Conservation (phyloP, 208 protist species). For the Lotmaria passim region DNA sequence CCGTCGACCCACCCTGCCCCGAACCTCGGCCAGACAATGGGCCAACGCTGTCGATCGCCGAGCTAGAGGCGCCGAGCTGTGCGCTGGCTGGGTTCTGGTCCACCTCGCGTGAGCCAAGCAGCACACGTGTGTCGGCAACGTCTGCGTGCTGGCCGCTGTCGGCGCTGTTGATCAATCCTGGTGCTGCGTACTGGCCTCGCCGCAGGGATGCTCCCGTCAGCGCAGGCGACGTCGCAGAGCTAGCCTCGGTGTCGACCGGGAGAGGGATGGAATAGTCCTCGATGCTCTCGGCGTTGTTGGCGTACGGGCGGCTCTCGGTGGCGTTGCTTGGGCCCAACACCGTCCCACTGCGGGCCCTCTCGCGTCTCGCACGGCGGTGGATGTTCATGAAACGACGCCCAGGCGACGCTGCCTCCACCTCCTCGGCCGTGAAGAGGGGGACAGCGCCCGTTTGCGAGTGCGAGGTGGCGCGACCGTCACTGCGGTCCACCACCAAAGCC, state of each 20-base stretch:
- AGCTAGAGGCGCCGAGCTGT: not conserved
- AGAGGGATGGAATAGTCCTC: not conserved
- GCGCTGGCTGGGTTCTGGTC: not conserved
- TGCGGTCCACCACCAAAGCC: not conserved
- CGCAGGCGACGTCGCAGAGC: not conserved
- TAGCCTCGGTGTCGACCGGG: too few relatives aligned
- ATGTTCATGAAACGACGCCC: slow-evolving; percentile 13
- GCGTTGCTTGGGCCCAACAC: not conserved
- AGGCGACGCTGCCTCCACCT: not conserved
- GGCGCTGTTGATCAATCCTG: not conserved
- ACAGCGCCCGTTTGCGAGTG: not conserved
- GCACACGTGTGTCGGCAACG: not conserved
- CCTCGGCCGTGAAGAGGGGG: not conserved
- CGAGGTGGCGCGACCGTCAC: not conserved
- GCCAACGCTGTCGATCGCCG: not conserved
- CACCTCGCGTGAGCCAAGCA: not conserved
- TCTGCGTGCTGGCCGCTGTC: not conserved
- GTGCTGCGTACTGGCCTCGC: not conserved
- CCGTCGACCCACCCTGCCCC: not conserved
- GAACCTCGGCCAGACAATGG: not conserved
- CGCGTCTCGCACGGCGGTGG: slow-evolving; percentile 3
- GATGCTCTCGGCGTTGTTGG: not conserved
- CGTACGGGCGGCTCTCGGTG: not conserved
- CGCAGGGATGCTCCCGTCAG: slow-evolving; percentile 3
- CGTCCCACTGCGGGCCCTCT: not conserved